A percentile compares a stretch with the other conserved stretches of the same genome.
phyloP scores from a whole-genome alignment of 192 early-diverging fungal species.

The Coemansia erecta region DNA sequence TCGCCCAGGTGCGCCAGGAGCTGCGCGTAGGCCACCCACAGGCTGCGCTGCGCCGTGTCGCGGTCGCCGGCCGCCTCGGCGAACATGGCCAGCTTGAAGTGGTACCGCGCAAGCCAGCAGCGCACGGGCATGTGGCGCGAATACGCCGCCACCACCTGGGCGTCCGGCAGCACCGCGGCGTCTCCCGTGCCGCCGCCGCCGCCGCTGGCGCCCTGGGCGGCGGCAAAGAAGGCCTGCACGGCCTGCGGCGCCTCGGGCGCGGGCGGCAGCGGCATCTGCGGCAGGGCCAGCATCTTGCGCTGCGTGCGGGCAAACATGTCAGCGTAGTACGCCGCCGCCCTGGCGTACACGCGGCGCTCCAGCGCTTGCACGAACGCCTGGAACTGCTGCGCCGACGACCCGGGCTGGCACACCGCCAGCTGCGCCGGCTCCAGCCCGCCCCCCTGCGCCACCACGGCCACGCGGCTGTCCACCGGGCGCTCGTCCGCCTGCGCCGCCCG shows the following conservation, averaged over 20 bases:
- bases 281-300: slow-evolving; percentile 33
- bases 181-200: background rate
- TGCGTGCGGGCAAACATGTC: slow-evolving; percentile 38
- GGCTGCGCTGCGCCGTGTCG: slow-evolving; percentile 36
- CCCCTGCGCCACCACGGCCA: slow-evolving; percentile 13
- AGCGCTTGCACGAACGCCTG: slow-evolving; percentile 22
- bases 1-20: slow-evolving; percentile 23
- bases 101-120: slow-evolving; percentile 42
- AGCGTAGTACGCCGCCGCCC: slow-evolving; percentile 26
- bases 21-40: slow-evolving; percentile 41
- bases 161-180: slow-evolving; percentile 3
- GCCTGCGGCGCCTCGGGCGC: slow-evolving; percentile 3
- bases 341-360: slow-evolving; percentile 18
- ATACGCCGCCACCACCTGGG: slow-evolving; percentile 12
- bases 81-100: slow-evolving; percentile 35
- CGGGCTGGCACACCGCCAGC: slow-evolving; percentile 35
- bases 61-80: slow-evolving; percentile 41
- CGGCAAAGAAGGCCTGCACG: background rate
- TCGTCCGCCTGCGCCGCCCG: slow-evolving; percentile 18
- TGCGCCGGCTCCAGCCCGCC: slow-evolving; percentile 28
- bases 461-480: slow-evolving; percentile 5
- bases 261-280: slow-evolving; percentile 8
- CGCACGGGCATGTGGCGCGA: slow-evolving; percentile 34
- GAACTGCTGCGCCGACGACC: slow-evolving; percentile 30
- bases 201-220: background rate